Base-by-base conservation (phyloP, 306 rosid genomes). In the Acacia melanoxylon region DNA sequence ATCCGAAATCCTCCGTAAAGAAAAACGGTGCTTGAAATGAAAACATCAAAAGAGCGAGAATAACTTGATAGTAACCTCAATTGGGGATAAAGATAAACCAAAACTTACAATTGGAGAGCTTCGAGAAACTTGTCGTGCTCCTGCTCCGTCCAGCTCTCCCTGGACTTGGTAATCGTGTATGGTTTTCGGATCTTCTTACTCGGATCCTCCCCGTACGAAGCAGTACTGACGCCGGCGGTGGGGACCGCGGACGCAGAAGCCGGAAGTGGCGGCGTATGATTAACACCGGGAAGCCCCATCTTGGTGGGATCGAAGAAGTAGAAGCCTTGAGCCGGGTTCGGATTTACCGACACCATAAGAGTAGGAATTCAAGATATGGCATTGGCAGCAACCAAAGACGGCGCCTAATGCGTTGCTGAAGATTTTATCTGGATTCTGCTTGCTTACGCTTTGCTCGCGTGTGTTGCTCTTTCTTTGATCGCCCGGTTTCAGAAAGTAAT, bases 81-180 rank as follows among this genome's bases (percentile, higher is more conserved):
- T 73, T n/a, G 29, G 31, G 9, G 33, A 70, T 61, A 41, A 59
- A 6, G n/a, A 31, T 3, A 22, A 72, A 78, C 19, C 45, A 10
- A 49, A 8, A 81, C 98, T 87, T 73, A 95, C 99, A 95, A 84
- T 84, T 95, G 98, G 20, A 95, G 97, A 86, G 97, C 99, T 89
- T 95, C 99, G 37, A 93, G 94, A 86, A 95, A 95, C 93, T 95
- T 95, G 31, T 95, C 98, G 72, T 95, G 99, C 76, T 95, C 99
- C 88, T 95, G 97, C 72, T 95, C 97, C 63, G 94, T 91, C 98
- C 96, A 95, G 92, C 92, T 93, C 88, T 95, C 98, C 81, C 99
- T 88, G 1, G 99, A 91, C 87, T 95, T 95, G 62, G 93, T 95
- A 84, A 95, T 90, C 63, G 99, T 93, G 48, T 95, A 95, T 2